These are phyloP conservation scores for Cryptosporidium sp. DNA, from an alignment of 169 alveolate species.

Conservation along the genomic window DNA sequence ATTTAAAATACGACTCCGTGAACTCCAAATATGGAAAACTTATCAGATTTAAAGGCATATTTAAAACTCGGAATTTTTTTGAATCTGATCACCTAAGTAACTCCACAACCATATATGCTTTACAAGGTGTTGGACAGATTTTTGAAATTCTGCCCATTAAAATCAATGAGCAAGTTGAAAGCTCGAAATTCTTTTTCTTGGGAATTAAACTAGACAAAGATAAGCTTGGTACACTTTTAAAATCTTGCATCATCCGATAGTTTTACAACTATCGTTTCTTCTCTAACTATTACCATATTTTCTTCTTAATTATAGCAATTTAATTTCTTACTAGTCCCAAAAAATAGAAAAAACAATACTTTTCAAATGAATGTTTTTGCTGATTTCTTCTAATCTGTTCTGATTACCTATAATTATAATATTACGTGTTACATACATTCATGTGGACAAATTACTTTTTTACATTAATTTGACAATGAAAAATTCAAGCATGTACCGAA, in stretches of 20 bases:
- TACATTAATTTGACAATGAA: background rate
- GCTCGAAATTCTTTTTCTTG: slow-evolving; percentile 68
- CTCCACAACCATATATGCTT: slow-evolving; percentile 36
- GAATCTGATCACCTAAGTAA: background rate
- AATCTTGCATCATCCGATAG: slow-evolving; percentile 25
- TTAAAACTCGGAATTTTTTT: slow-evolving; percentile 72
- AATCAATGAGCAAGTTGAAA: background rate
- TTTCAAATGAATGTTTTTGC: background rate
- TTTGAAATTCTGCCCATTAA: slow-evolving; percentile 79
- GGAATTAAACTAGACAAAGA: slow-evolving; percentile 24
- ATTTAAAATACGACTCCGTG: background rate
- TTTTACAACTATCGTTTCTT: background rate
- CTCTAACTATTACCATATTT: background rate
- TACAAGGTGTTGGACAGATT: slow-evolving; percentile 83
- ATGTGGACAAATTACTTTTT: slow-evolving; percentile 13
- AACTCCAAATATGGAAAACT: background rate
- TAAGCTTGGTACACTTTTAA: background rate
- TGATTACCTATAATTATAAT: background rate
- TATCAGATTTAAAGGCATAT: slow-evolving; percentile 81
- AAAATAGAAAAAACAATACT: background rate
- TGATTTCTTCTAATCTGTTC: background rate
- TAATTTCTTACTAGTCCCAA: background rate
- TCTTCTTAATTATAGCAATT: background rate
- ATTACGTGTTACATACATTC: background rate
- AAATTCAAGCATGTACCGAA: slow-evolving; percentile 5